Conservation (phyloP, 2,329 filamentous ascomycete species). For the Thielaviopsis populi region DNA sequence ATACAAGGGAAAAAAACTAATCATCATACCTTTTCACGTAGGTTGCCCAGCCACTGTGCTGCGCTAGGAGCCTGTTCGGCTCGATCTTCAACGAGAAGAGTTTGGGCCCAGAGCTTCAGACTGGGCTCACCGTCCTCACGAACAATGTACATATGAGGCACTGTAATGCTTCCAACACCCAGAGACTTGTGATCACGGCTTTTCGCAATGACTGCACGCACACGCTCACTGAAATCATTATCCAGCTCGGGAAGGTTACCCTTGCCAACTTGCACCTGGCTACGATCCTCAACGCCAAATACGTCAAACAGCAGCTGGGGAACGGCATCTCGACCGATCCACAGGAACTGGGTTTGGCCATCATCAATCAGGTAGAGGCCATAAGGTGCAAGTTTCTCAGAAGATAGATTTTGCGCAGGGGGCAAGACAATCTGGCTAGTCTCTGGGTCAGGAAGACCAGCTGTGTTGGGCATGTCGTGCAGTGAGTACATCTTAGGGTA, state of each 20-base stretch:
- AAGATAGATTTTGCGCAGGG: slow-evolving; percentile 70
- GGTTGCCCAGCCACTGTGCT: slow-evolving; percentile 78
- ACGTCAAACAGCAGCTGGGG: slow-evolving; percentile 79
- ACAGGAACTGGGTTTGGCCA: slow-evolving; percentile 92
- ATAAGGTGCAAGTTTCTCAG: slow-evolving; percentile 72
- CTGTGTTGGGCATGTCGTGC: slow-evolving; percentile 92
- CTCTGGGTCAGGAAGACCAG: slow-evolving; percentile 68
- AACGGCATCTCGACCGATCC: slow-evolving; percentile 86
- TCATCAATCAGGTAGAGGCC: slow-evolving; percentile 95
- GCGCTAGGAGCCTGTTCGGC: slow-evolving; percentile 88
- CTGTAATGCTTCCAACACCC: slow-evolving; percentile 82
- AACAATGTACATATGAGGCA: slow-evolving; percentile 84
- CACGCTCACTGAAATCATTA: slow-evolving; percentile 90
- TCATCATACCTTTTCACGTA: slow-evolving; percentile 74
- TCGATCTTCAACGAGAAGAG: slow-evolving; percentile 82
- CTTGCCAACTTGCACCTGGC: slow-evolving; percentile 82
- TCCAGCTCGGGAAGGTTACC: slow-evolving; percentile 72
- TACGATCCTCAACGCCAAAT: slow-evolving; percentile 73
- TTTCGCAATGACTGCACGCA: slow-evolving; percentile 82
- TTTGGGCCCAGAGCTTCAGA: slow-evolving; percentile 92
- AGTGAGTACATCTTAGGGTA: slow-evolving; percentile 73
- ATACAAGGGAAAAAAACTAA: not conserved
- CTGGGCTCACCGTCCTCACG: slow-evolving; percentile 93
- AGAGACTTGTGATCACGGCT: slow-evolving; percentile 73
- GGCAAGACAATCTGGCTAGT: slow-evolving; percentile 84